A percentile compares a stretch with the other conserved stretches of the same genome.
These are phyloP conservation scores for Sugiyamaella xylanicola DNA, from an alignment of 1,139 yeast species.

Conservation along the genomic window DNA sequence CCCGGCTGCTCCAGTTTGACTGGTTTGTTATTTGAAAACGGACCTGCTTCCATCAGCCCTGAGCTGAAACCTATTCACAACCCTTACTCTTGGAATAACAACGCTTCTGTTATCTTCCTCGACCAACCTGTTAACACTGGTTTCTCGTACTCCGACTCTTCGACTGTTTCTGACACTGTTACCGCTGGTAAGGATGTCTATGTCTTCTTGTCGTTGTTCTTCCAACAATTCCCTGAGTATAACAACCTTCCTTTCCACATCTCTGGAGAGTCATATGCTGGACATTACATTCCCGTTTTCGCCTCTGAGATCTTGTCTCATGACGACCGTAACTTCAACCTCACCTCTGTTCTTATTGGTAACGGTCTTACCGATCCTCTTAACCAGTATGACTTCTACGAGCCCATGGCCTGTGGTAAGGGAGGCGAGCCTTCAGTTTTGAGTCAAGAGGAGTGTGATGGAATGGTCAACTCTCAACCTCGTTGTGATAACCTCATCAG, in stretches of 20 bases:
- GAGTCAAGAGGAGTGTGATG: constrained; percentile 60
- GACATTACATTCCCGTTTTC: constrained; percentile 81
- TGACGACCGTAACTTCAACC: constrained; percentile 63
- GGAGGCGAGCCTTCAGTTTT: constrained; percentile 76
- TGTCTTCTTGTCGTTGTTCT: constrained; percentile 74
- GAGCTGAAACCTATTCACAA: constrained; percentile 56
- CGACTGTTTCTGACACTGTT: constrained; percentile 60
- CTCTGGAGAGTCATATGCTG: constrained; percentile 88
- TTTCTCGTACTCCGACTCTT: constrained; percentile 61
- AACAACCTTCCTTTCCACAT: constrained; percentile 64
- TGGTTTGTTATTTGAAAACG: constrained; percentile 67
- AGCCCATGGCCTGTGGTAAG: constrained; percentile 83
- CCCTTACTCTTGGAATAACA: constrained; percentile 69
- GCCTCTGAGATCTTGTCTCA: constrained; percentile 70
- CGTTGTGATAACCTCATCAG: constrained; percentile 56
- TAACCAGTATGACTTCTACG: constrained; percentile 66
- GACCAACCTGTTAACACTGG: constrained; percentile 82
- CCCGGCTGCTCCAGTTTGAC: constrained; percentile 75
- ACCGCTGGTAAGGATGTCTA: constrained; percentile 81
- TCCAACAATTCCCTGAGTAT: constrained; percentile 70
- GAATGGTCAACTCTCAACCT: constrained; percentile 56
- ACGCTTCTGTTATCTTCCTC: constrained; percentile 68
- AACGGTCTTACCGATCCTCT: constrained; percentile 81
- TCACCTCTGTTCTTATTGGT: constrained; percentile 74
- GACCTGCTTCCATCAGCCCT: constrained; percentile 59